A percentile compares a stretch with the other conserved stretches of the same genome.
Evolutionary conservation across 805 yeast genomes (phyloP).

Genomic region (Ogataea corticis): DNA sequence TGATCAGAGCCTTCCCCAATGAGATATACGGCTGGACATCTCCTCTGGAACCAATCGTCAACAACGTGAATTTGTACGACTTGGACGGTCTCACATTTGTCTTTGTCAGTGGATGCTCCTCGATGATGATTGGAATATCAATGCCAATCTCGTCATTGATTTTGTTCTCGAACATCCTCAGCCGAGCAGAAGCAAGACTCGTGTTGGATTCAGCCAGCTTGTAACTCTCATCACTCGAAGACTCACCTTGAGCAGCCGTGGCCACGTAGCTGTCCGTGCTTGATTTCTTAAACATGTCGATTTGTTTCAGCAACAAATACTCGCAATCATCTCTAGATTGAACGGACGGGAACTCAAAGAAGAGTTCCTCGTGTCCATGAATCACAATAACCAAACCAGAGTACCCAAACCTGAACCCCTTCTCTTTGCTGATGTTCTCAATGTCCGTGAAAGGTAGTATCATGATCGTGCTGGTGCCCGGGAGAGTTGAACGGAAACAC

Average conservation of each 20-base stretch:
- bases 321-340: slow-evolving; percentile 75
- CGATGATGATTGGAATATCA: slow-evolving; percentile 68
- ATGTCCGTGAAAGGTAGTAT: slow-evolving; percentile 74
- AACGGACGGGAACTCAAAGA: slow-evolving; percentile 70
- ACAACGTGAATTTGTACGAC: slow-evolving; percentile 58
- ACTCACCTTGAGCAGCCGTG: slow-evolving; percentile 13
- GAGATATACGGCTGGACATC: slow-evolving; percentile 97
- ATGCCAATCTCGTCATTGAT: slow-evolving; percentile 59
- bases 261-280: slow-evolving; percentile 8
- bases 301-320: slow-evolving; percentile 47
- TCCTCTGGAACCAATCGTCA: slow-evolving; percentile 94
- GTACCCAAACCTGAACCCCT: slow-evolving; percentile 68
- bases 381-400: slow-evolving; percentile 69
- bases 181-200: slow-evolving; percentile 53
- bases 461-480: slow-evolving; percentile 79
- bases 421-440: slow-evolving; percentile 66
- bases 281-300: slow-evolving; percentile 42
- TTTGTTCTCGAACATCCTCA: slow-evolving; percentile 67
- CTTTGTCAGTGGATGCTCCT: slow-evolving; percentile 51
- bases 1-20: slow-evolving; percentile 70
- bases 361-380: slow-evolving; percentile 73
- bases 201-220: slow-evolving; percentile 32
- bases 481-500: slow-evolving; percentile 80
- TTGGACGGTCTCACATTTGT: slow-evolving; percentile 51
- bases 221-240: slow-evolving; percentile 30